Evolutionary conservation across 345 rosid genomes (phyloP).

Genomic region (Jatropha curcas): DNA sequence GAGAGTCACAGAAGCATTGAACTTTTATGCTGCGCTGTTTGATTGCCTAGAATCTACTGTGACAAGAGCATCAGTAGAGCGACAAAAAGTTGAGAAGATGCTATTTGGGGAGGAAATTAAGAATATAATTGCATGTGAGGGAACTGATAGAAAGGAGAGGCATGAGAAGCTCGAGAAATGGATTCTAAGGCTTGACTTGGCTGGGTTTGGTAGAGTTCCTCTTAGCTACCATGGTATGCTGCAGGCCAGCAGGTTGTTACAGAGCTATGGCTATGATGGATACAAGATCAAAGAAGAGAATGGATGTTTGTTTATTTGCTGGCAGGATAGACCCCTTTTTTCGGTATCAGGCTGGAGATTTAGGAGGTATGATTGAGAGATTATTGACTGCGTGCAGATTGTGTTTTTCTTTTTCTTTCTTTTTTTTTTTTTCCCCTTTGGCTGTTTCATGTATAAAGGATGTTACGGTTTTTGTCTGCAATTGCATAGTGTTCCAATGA

Average conservation of each 20-base stretch:
- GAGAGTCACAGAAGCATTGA: conserved; percentile 57
- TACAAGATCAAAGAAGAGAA: conserved; percentile 63
- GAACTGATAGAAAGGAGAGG: conserved; percentile 61
- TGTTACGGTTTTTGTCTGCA: conserved; percentile 25
- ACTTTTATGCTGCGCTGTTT: conserved; percentile 62
- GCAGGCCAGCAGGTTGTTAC: conserved; percentile 58
- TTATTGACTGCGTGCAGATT: conserved; percentile 7
- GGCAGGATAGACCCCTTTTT: conserved; percentile 63
- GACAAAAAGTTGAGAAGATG: conserved; percentile 72
- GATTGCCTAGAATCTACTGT: conserved; percentile 71
- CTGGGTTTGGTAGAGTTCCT: conserved; percentile 59
- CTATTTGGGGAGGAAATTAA: conserved; percentile 72
- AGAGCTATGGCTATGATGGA: conserved; percentile 56
- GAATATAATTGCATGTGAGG: conserved; percentile 71
- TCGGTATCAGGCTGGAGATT: conserved; percentile 70
- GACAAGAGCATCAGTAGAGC: conserved; percentile 47
- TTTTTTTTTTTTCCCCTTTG: not conserved
- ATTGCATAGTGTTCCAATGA: conserved; percentile 22
- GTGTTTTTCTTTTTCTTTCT: conserved; percentile 12
- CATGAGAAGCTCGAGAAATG: conserved; percentile 76
- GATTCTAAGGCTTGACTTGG: conserved; percentile 58
- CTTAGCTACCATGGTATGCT: conserved; percentile 63
- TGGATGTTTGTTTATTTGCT: conserved; percentile 57
- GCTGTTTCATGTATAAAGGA: conserved; percentile 37
- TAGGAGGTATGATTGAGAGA: conserved; percentile 41